Conservation (phyloP, 2,329 filamentous ascomycete genomes). For the Sporothrix phasma region DNA sequence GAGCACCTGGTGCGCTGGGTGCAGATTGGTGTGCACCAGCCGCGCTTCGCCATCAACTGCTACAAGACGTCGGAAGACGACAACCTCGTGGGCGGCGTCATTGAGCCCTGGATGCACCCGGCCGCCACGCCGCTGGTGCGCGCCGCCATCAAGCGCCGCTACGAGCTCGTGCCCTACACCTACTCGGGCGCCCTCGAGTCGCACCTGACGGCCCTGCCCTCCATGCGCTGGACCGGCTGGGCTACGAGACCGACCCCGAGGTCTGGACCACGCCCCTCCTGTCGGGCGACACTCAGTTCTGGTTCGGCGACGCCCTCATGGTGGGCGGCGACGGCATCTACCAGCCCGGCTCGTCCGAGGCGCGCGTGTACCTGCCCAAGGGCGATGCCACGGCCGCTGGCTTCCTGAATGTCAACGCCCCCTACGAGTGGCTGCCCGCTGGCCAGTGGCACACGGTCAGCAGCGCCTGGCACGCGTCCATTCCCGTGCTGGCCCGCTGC, state of each 20-base stretch:
- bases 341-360: constrained; percentile 43
- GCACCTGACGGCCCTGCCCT: constrained; percentile 50
- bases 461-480: constrained; percentile 25
- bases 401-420: constrained; percentile 48
- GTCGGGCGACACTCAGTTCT: constrained; percentile 61
- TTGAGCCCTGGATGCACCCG: constrained; percentile 71
- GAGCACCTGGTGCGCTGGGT: constrained; percentile 65
- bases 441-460: constrained; percentile 26
- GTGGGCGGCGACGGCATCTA: constrained; percentile 61
- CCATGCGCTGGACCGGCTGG: constrained; percentile 65
- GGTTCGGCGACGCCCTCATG: constrained; percentile 57
- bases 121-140: constrained; percentile 54
- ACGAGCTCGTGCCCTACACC: constrained; percentile 61
- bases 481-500: constrained; percentile 26
- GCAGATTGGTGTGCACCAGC: constrained; percentile 59
- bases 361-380: constrained; percentile 52
- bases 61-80: constrained; percentile 61
- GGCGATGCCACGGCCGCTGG: constrained; percentile 32
- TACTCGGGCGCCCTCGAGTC: constrained; percentile 56
- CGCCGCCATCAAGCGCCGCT: constrained; percentile 57
- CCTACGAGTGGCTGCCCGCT: constrained; percentile 39
- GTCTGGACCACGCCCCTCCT: constrained; percentile 51
- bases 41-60: constrained; percentile 67
- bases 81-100: constrained; percentile 59
- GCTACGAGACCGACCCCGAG: constrained; percentile 55